Conservation (phyloP, 768 basidiomycete genomes). For the Trametes meyenii region DNA sequence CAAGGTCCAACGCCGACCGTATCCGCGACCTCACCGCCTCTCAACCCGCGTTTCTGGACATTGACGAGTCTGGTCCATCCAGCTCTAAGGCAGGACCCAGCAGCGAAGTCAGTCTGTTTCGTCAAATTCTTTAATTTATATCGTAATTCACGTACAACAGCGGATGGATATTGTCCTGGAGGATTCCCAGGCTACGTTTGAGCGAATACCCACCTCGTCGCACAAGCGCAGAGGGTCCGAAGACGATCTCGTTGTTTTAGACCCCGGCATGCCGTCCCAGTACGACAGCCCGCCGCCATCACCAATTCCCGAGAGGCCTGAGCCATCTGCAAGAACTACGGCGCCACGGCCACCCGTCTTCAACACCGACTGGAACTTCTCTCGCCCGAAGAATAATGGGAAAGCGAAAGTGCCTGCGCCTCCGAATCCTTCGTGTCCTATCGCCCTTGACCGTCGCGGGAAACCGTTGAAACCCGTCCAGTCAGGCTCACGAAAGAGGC, state of each 20-base stretch:
- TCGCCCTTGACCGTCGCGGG: constrained; percentile 8
- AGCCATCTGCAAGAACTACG: neutral
- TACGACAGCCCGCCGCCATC: neutral
- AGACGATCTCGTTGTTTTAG: constrained; percentile 6
- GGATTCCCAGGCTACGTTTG: constrained; percentile 6
- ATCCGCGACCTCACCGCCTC: neutral
- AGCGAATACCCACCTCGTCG: neutral
- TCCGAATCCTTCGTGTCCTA: neutral
- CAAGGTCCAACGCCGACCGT: neutral
- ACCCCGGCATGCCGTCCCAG: neutral
- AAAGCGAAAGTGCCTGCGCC: neutral
- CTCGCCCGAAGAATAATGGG: neutral
- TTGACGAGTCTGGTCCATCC: neutral
- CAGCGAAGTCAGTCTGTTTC: neutral
- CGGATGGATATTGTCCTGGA: neutral
- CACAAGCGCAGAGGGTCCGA: constrained; percentile 9
- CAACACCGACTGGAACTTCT: constrained; percentile 1
- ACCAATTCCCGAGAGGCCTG: neutral
- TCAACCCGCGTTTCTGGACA: neutral
- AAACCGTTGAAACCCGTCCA: constrained; percentile 1
- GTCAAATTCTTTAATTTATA: too few relatives aligned
- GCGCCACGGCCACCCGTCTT: neutral
- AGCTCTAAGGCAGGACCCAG: neutral
- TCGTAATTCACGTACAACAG: neutral
- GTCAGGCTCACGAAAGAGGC: constrained; percentile 7